Base-by-base conservation (phyloP, 805 yeast genomes). In the Kodamaea kakaduensis region DNA sequence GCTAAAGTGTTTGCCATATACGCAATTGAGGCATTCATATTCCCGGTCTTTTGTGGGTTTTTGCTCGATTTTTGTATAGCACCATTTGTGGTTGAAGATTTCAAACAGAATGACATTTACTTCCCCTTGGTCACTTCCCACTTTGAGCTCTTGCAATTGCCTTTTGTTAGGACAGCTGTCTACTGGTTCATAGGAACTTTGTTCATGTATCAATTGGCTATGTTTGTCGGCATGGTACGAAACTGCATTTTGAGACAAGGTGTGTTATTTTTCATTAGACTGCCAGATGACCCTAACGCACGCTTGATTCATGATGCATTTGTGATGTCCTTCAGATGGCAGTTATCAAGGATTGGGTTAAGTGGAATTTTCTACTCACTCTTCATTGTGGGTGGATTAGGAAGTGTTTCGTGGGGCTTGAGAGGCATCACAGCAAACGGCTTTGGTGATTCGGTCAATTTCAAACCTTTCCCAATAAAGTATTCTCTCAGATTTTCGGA, bases 271-370 rank as follows among this genome's bases (percentile, higher is more conserved):
- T 93, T 93, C 62, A 84, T 93, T 41, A 74, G 96, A 48, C 87
- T 95, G 15, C 96, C 96, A 4, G 96, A 88, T 48, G 97, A 93
- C 54, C 96, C 95, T 25, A 83, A 85, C 47, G 80, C 87, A 30
- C 77, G 90, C 45, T 74, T 93, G 9, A 72, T 90, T 26, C 90
- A 87, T 45, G 96, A 89, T 53, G 93, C 95, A 1, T 59, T 93
- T 35, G 81, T 84, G 39, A 78, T 84, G 45, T 84, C 96, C 1
- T 72, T 90, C 49, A 44, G 59, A 6, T 63, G 81, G 30, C 97
- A 93, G 54, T 43, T 89, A 15, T 77, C 82, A 18, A 70, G 95
- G 43, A 79, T 89, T 19, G 68, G 69, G 2, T 58, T 86, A 17
- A 83, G 95, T 18, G 90, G 80, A 13, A 66, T 76, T 29, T 84